Base-by-base conservation (phyloP, 192 early-diverging fungal species). In the Paraglomus occultum region DNA sequence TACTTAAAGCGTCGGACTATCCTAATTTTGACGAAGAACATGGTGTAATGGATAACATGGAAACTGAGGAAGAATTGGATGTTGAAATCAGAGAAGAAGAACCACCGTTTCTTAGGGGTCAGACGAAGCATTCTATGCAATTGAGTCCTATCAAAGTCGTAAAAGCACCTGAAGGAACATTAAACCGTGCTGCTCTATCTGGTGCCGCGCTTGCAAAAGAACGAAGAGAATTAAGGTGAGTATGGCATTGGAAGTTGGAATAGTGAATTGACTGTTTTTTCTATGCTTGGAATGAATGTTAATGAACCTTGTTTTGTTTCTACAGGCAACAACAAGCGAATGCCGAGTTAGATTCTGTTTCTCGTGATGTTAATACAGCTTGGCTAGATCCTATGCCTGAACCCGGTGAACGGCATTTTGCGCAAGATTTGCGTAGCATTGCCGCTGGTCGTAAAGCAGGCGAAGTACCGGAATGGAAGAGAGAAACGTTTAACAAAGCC, bases 61-160 rank as follows among this genome's bases (percentile, higher is more conserved):
- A 97, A 57, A 84, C 89, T 9, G 95, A 98, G 72, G 95, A 97
- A 65, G 94, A 97, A 70, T 70, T 99, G 53, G 97, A 99, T 75
- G 92, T 99, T 76, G 97, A 99, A 84, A 86, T 99, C 50, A 76
- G 87, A 45, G 95, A 98, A 39, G 94, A 97, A 40, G 97, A 98
- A 65, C 97, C 97, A 5, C 78, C 88, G 20, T 99, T 99, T 76
- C 77, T 99, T 73, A 89, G 88, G 58, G 97, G 97, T 12, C 97
- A 99, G 67, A 94, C 92, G 0, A 85, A 86, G 62, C 85, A 90
- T 54, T 86, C 89, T 0, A 74, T 97, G 20, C 88, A 94, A 64
- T 81, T 99, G 14, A 91, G 88, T 74, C 97, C 97, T 10, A 88
- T 99, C 74, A 99, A 98, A 77, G 92, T 99, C 23, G 94, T 99